Base-by-base conservation (phyloP, 495 filamentous ascomycete species). In the Trichodelitschia bisporula region DNA sequence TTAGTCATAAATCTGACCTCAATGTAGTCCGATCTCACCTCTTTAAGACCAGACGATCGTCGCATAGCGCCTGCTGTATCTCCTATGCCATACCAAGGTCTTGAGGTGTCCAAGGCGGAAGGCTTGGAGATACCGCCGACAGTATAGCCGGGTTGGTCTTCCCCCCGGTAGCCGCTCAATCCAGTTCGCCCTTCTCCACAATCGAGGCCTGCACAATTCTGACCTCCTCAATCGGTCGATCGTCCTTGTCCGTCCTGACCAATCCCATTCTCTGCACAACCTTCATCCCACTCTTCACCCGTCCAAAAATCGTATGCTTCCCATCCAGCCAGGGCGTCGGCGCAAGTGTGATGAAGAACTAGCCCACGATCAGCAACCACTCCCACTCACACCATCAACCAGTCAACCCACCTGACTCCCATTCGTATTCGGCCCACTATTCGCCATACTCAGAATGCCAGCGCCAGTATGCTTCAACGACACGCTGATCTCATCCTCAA, bases 301-400 rank as follows among this genome's bases (percentile, higher is more conserved):
- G 61, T 0, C 89, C 86, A 46, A 99, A 99, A 23, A 99, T 72
- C 0, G 86, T 95, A 46, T 99, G 86, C 49, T 91, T 92, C 35
- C 72, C 70, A 47, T 99, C 86, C 33, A 99, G 53, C 89, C 89
- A 99, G 10, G 82, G 72, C 63, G 67, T 80, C 26, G 89, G 56
- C 5, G 89, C 86, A n/a, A n/a, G n/a, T n/a, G n/a, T n/a, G n/a
- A n/a, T n/a, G n/a, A n/a, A n/a, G n/a, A n/a, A n/a, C n/a, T n/a
- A n/a, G n/a, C n/a, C n/a, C n/a, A n/a, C n/a, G n/a, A n/a, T n/a
- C n/a, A n/a, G n/a, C n/a, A n/a, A n/a, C n/a, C n/a, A n/a, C n/a
- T n/a, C n/a, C n/a, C n/a, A n/a, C n/a, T n/a, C n/a, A n/a, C n/a
- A n/a, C n/a, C n/a, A n/a, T n/a, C n/a, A n/a, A n/a, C n/a, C n/a